Base-by-base conservation (phyloP, 805 yeast genomes). In the Starmerella bombicola region DNA sequence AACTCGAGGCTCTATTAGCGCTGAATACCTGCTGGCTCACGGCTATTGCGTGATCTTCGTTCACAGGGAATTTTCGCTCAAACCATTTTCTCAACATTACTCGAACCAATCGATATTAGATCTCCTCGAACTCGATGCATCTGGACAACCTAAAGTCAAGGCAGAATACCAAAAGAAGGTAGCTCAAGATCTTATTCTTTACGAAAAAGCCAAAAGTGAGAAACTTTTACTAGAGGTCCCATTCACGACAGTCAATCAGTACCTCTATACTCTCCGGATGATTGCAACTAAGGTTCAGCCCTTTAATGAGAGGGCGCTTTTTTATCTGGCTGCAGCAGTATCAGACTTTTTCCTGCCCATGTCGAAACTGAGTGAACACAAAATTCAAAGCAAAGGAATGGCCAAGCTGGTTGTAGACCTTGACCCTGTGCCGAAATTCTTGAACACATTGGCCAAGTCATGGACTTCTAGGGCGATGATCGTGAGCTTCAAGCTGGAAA, bases 401-500 rank as follows among this genome's bases (percentile, higher is more conserved):
- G 73, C 73, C 6, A 83, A 81, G 55, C 65, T 91, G 33, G 73
- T 79, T 7, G 82, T 91, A 9, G 80, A 85, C 51, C 64, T 91
- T 49, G 96, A 88, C 57, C 97, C 95, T 4, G 98, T 91, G 3
- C 98, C 98, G 16, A 91, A 91, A 56, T 88, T 91, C 53, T 69
- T 91, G 53, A 73, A 83, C 48, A 68, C 95, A 42, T 65, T 91
- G 46, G 96, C 86, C 1, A 93, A 83, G 49, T 71, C 76, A 9
- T 91, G 98, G 98, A 95, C 95, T 0, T 94, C 93, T 2, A 73
- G 77, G 10, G 93, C 96, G 1, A 81, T 85, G 93, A 83, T 91
- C 42, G 80, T 88, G 1, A 81, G 94, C 15, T 91, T 91, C 64
- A 91, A 91, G 60, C 69, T 91, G 38, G 98, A 91, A 56, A 91